Conservation (phyloP, 2,329 filamentous ascomycete genomes). For the Exophiala sp. region DNA sequence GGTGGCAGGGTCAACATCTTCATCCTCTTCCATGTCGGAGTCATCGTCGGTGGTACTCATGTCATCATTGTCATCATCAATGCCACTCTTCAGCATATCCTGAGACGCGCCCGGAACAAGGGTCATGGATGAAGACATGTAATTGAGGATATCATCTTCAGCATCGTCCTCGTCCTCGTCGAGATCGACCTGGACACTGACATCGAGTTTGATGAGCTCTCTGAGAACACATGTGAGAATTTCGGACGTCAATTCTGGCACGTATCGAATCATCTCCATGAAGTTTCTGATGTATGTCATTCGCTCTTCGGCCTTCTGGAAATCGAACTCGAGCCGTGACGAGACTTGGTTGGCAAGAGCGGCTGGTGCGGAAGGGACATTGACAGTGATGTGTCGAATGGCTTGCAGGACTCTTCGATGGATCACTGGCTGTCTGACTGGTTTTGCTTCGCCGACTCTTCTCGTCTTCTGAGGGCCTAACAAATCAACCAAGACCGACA, state of each 20-base stretch:
- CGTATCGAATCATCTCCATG: constrained; percentile 71
- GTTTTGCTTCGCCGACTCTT: constrained; percentile 52
- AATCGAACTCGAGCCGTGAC: constrained; percentile 69
- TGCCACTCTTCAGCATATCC: constrained; percentile 51
- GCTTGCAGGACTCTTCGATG: constrained; percentile 72
- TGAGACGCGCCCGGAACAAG: constrained; percentile 31
- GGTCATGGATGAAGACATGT: constrained; percentile 36
- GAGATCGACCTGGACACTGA: constrained; percentile 89
- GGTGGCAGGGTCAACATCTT: constrained; percentile 50
- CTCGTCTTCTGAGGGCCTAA: constrained; percentile 60
- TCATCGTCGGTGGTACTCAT: constrained; percentile 54
- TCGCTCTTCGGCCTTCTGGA: constrained; percentile 73
- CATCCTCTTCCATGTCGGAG: constrained; percentile 66
- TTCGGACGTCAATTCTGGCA: constrained; percentile 72
- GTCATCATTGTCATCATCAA: constrained; percentile 38
- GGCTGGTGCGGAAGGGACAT: constrained; percentile 75
- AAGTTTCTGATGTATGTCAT: constrained; percentile 86
- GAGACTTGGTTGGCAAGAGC: constrained; percentile 65
- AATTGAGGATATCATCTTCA: constrained; percentile 67
- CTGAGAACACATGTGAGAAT: constrained; percentile 81
- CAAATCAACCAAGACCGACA: constrained; percentile 76
- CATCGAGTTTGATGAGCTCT: constrained; percentile 87
- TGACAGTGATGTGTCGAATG: constrained; percentile 70
- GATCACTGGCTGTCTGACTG: constrained; percentile 62
- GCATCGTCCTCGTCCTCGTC: constrained; percentile 90